phyloP scores from a whole-genome alignment of 768 basidiomycete species.

The Russula foetens region DNA sequence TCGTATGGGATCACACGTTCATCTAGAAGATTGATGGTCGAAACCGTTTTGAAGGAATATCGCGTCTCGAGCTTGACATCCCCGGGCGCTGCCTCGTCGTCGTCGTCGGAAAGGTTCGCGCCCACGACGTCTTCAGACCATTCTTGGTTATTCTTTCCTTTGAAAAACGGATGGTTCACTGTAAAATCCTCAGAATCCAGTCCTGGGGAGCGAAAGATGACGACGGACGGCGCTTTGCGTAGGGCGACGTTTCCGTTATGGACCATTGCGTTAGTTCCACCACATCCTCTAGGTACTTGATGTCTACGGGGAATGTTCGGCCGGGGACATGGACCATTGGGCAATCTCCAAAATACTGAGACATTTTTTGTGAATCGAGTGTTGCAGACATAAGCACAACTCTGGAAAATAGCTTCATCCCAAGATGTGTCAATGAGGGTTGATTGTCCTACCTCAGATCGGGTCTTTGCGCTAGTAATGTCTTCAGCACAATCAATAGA shows the following conservation, averaged over 20 bases:
- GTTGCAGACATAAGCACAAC: conserved; percentile 97
- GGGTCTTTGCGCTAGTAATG: conserved; percentile 62
- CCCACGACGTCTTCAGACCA: conserved; percentile 69
- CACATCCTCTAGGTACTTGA: conserved; percentile 84
- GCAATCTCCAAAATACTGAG: conserved; percentile 78
- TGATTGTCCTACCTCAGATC: conserved; percentile 63
- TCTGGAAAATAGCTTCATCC: conserved; percentile 32
- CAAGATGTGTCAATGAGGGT: neutral
- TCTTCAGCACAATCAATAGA: conserved; percentile 86
- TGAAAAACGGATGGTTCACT: conserved; percentile 60
- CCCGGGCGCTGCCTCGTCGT: conserved; percentile 41
- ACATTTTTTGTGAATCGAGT: conserved; percentile 84
- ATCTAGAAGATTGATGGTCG: conserved; percentile 79
- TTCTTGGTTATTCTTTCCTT: conserved; percentile 53
- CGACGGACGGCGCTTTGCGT: conserved; percentile 59
- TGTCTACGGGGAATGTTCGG: conserved; percentile 87
- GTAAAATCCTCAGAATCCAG: neutral
- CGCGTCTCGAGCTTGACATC: conserved; percentile 59
- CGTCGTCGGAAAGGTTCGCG: conserved; percentile 47
- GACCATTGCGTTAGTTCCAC: conserved; percentile 75
- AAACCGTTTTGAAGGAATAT: conserved; percentile 68
- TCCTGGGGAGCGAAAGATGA: neutral
- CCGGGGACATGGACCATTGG: conserved; percentile 86
- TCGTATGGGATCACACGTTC: conserved; percentile 89
- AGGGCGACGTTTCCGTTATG: conserved; percentile 72